Conservation (phyloP, 2,329 filamentous ascomycete species). For the Trichoderma aggressivum region DNA sequence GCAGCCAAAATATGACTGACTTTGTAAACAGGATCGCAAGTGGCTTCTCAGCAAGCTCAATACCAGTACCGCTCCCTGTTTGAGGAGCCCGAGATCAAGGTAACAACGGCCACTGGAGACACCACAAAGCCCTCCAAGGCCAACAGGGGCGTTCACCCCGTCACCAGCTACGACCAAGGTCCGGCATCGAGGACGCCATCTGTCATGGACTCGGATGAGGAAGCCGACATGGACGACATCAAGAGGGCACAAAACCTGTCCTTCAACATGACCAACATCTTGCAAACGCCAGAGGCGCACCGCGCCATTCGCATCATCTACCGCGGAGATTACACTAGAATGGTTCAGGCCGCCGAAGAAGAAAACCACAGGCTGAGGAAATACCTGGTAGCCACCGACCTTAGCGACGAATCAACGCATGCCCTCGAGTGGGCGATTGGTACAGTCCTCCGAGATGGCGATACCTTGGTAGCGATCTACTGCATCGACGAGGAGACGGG, state of each 20-base stretch:
- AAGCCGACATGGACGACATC: slow-evolving; percentile 80
- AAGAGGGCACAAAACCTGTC: slow-evolving; percentile 81
- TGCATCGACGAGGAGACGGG: slow-evolving; percentile 85
- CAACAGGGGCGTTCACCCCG: slow-evolving; percentile 64
- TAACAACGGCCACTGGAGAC: slow-evolving; percentile 62
- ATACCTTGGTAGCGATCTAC: slow-evolving; percentile 90
- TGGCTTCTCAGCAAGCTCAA: slow-evolving; percentile 47
- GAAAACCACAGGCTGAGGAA: slow-evolving; percentile 77
- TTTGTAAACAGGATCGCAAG: slow-evolving; percentile 46
- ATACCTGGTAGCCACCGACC: slow-evolving; percentile 92
- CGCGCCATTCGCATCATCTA: slow-evolving; percentile 87
- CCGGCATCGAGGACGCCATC: slow-evolving; percentile 52
- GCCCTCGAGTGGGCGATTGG: slow-evolving; percentile 97
- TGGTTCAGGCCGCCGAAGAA: slow-evolving; percentile 74
- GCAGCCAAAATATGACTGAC: slow-evolving; percentile 16
- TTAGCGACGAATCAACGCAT: slow-evolving; percentile 91
- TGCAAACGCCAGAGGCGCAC: slow-evolving; percentile 70
- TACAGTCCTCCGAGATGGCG: slow-evolving; percentile 88
- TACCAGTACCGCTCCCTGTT: slow-evolving; percentile 63
- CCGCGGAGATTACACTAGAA: slow-evolving; percentile 76
- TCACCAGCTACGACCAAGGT: slow-evolving; percentile 76
- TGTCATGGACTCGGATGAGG: slow-evolving; percentile 77
- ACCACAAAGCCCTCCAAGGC: slow-evolving; percentile 51
- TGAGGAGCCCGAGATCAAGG: slow-evolving; percentile 62
- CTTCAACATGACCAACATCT: slow-evolving; percentile 75